These are phyloP conservation scores for Arthrobotrys musiformis DNA, from an alignment of 2,329 filamentous ascomycete genomes.

Conservation along the genomic window DNA sequence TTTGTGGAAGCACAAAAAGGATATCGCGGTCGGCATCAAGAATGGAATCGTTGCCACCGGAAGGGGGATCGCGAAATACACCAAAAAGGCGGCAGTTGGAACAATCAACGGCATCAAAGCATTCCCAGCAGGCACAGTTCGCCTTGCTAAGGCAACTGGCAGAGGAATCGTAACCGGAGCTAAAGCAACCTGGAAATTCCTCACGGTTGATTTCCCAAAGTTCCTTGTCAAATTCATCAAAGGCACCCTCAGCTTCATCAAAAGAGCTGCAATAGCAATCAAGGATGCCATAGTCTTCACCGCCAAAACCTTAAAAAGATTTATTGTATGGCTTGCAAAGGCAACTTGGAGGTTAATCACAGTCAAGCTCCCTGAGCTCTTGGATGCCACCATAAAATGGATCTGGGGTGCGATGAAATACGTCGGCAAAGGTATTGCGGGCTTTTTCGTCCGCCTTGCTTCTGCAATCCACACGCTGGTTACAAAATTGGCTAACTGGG, in stretches of 20 bases:
- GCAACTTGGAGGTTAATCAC: slow-evolving; percentile 30
- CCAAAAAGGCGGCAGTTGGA: slow-evolving; percentile 26
- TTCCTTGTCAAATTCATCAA: slow-evolving; percentile 22
- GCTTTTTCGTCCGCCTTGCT: slow-evolving; percentile 63
- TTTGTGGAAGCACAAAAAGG: slow-evolving; percentile 45
- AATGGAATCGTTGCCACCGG: slow-evolving; percentile 23
- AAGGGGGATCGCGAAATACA: slow-evolving; percentile 18
- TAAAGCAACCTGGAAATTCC: slow-evolving; percentile 49
- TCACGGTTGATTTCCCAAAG: slow-evolving; percentile 35
- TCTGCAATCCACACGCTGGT: slow-evolving; percentile 62
- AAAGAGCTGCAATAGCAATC: slow-evolving; percentile 25
- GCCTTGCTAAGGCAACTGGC: slow-evolving; percentile 25
- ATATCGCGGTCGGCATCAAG: slow-evolving; percentile 35
- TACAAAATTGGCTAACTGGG: slow-evolving; percentile 62
- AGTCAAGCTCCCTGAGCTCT: slow-evolving; percentile 59
- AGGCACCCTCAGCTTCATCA: slow-evolving; percentile 37
- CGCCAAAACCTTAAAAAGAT: slow-evolving; percentile 27
- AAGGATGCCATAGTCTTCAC: slow-evolving; percentile 28
- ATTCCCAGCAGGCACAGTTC: slow-evolving; percentile 20
- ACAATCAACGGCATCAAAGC: slow-evolving; percentile 44
- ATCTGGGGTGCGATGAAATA: slow-evolving; percentile 60
- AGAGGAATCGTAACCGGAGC: slow-evolving; percentile 14
- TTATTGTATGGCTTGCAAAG: slow-evolving; percentile 32
- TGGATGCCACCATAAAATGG: slow-evolving; percentile 63
- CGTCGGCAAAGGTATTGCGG: slow-evolving; percentile 51